Base-by-base conservation (phyloP, 2,329 filamentous ascomycete genomes). In the Macrophomina phaseolina region DNA sequence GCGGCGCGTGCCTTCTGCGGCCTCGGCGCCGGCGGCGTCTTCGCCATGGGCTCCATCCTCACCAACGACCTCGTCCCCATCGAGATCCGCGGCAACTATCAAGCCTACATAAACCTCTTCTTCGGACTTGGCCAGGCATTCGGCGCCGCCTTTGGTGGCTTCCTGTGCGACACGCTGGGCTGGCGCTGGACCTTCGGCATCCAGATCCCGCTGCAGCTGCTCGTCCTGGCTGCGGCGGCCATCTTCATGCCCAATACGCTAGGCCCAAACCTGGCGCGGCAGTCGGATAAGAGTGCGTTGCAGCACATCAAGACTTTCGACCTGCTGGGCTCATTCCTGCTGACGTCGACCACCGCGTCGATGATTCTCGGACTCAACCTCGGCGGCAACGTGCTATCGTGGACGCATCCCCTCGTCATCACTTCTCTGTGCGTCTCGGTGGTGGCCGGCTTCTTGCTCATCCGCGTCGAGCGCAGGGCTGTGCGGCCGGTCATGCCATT, bases 31-130 rank as follows among this genome's bases (percentile, higher is more conserved):
- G 91, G 91, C 0, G 91, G 90, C 0, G 83, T 90, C 58, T 85
- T 91, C 77, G 86, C 88, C 0, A 83, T 92, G 80, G 89, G 86
- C 1, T 87, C 84, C 5, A 91, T 93, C 65, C 87, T 93, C 68
- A 87, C 89, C 18, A 90, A 89, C 66, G 91, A 93, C 75, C 78
- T 93, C 56, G 90, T 94, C 42, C 89, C 89, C 1, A 91, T 93
- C 69, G 86, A 91, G 80, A 89, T 82, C 16, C 83, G 91, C n/a
- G 90, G 90, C 3, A 85, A 86, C 4, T 94, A 91, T 71, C 91
- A 94, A 75, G 89, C 89, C 14, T 88, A 89, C 70, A 85, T 91
- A 72, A 90, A 91, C 73, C 81, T 91, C 53, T 82, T 86, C 58
- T 91, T 85, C 70, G 90, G 89, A 2, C 73, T 79, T 9, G 80